Percentiles rank a stretch among this genome's conserved stretches.
Evolutionary conservation across 257 asterid genomes (phyloP).

Genomic region (Parsonsia alboflavescens): DNA sequence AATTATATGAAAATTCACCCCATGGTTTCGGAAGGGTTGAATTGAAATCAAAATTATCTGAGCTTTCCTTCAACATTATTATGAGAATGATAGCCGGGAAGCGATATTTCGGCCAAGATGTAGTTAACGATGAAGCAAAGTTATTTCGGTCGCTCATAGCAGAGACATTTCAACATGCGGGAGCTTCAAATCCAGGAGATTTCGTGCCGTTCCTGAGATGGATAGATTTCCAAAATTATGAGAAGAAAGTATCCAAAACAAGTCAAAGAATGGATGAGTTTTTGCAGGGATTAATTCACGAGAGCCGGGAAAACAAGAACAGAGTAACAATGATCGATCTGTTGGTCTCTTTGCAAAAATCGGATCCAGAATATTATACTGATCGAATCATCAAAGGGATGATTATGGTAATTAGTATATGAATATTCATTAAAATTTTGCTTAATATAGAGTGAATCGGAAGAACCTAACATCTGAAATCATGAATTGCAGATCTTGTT

Average conservation of each 20-base stretch:
- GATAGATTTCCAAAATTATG: slow-evolving; percentile 32
- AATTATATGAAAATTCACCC: neutral
- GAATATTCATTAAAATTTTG: neutral
- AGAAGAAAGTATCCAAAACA: slow-evolving; percentile 32
- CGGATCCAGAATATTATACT: slow-evolving; percentile 46
- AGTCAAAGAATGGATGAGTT: slow-evolving; percentile 28
- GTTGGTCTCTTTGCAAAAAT: slow-evolving; percentile 49
- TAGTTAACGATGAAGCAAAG: slow-evolving; percentile 17
- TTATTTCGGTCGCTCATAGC: slow-evolving; percentile 19
- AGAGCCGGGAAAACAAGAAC: slow-evolving; percentile 18
- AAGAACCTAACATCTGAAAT: no score
- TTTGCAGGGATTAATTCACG: slow-evolving; percentile 51
- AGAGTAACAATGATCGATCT: slow-evolving; percentile 49
- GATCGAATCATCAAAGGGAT: slow-evolving; percentile 52
- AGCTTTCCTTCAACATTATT: slow-evolving; percentile 24
- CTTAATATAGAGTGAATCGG: neutral
- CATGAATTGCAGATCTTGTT: slow-evolving; percentile 8
- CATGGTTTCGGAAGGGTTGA: slow-evolving; percentile 18
- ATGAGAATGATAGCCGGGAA: slow-evolving; percentile 39
- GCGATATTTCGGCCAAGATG: slow-evolving; percentile 17
- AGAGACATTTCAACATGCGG: slow-evolving; percentile 8
- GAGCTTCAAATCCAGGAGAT: slow-evolving; percentile 24
- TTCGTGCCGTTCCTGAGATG: slow-evolving; percentile 29
- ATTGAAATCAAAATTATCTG: slow-evolving; percentile 23
- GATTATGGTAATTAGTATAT: slow-evolving; percentile 25